These are phyloP conservation scores for Aspergillus spinulosporus DNA, from an alignment of 2,329 filamentous ascomycete species.

Conservation along the genomic window DNA sequence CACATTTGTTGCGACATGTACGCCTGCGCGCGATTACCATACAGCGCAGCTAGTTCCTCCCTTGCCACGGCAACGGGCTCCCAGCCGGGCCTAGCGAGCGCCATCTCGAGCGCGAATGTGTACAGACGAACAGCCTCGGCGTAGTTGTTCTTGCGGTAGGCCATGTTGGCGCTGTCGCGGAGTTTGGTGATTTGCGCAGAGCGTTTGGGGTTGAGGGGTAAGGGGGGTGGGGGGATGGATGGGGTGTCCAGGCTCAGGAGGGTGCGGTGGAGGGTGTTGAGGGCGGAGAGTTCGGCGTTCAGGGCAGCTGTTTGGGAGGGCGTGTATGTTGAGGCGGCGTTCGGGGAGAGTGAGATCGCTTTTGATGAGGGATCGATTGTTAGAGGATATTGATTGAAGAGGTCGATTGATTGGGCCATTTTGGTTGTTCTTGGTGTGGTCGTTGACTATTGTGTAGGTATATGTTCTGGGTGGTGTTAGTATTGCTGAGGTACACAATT, in stretches of 20 bases:
- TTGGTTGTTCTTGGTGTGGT: constrained; percentile 8
- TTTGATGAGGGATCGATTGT: constrained; percentile 78
- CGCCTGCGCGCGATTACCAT: constrained; percentile 86
- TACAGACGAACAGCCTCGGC: constrained; percentile 78
- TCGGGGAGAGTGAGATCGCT: constrained; percentile 59
- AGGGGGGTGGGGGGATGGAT: constrained; percentile 76
- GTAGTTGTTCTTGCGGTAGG: constrained; percentile 76
- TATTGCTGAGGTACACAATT: not conserved
- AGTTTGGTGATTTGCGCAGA: constrained; percentile 85
- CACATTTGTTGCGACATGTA: constrained; percentile 80
- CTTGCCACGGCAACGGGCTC: constrained; percentile 80
- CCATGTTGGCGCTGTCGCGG: constrained; percentile 79
- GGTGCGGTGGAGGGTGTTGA: constrained; percentile 75
- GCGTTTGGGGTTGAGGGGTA: constrained; percentile 91
- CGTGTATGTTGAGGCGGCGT: constrained; percentile 47
- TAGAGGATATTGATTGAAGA: constrained; percentile 79
- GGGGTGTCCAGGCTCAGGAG: constrained; percentile 65
- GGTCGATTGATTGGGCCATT: constrained; percentile 36
- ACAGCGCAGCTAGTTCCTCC: constrained; percentile 78
- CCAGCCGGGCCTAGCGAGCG: constrained; percentile 76
- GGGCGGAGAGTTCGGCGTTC: constrained; percentile 64
- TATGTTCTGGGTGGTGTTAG: not conserved
- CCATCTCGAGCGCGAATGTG: constrained; percentile 86
- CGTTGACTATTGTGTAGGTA: not conserved
- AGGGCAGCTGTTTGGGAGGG: constrained; percentile 53